These are phyloP conservation scores for Blastocystis sp. DNA, from an alignment of 352 stramenopile species.

Conservation along the genomic window DNA sequence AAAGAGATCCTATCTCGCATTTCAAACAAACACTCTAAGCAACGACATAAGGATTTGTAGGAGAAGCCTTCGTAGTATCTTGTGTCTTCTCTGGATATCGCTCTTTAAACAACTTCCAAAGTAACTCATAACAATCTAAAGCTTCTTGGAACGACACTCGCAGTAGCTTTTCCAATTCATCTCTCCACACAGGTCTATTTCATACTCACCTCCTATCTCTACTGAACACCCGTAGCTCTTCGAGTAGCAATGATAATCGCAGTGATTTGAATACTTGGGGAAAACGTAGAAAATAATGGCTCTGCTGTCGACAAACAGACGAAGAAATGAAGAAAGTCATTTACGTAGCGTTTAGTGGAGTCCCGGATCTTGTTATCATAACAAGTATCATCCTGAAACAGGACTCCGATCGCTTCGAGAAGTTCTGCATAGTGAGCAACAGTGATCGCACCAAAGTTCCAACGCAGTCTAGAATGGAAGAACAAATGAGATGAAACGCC, in stretches of 20 bases:
- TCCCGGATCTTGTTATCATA: too few species aligned
- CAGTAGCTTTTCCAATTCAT: background rate
- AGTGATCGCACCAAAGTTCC: background rate
- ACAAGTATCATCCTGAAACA: constrained; percentile 12
- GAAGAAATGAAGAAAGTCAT: constrained; percentile 26
- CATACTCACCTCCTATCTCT: background rate
- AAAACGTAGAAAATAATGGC: background rate
- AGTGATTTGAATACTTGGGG: background rate
- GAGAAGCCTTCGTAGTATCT: background rate
- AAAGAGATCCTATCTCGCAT: background rate
- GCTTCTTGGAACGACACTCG: background rate
- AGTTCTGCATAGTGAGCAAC: constrained; percentile 3
- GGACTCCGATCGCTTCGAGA: background rate
- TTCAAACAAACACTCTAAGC: constrained; percentile 40
- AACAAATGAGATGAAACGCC: background rate
- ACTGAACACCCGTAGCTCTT: background rate
- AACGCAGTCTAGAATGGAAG: background rate
- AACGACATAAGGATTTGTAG: background rate
- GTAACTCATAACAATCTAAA: background rate
- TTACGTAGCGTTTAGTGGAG: background rate
- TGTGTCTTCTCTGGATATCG: background rate
- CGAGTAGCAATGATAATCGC: background rate
- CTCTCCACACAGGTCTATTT: background rate
- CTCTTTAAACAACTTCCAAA: constrained; percentile 32
- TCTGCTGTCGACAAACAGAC: background rate